Conservation (phyloP, 78 protist species). For the Isochrysis galbana region DNA sequence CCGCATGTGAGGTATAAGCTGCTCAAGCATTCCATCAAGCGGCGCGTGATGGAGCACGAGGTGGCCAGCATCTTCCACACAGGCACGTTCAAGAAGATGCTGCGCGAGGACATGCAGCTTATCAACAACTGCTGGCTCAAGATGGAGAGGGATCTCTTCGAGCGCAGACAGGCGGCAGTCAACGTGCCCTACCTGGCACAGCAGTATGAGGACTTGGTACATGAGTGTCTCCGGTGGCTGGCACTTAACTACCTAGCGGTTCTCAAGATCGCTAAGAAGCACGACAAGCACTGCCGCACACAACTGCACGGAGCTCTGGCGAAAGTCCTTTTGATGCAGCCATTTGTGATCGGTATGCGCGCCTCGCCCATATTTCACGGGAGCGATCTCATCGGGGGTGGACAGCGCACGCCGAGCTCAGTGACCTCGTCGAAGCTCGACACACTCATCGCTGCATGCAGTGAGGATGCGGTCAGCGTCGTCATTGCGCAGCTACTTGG, state of each 20-base stretch:
- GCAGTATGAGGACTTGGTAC: not conserved
- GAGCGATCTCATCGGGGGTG: not conserved
- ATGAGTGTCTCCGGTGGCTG: not conserved
- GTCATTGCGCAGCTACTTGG: not conserved
- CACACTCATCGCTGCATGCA: not conserved
- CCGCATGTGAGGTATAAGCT: not conserved
- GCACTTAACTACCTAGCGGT: conserved; percentile 3
- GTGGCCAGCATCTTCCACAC: not conserved
- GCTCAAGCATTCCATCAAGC: not conserved
- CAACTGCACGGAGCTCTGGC: not conserved
- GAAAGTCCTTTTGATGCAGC: not conserved
- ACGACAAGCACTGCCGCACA: conserved; percentile 2
- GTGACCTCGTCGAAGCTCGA: not conserved
- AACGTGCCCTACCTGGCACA: not conserved
- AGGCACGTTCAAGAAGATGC: not conserved
- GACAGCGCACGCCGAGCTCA: not conserved
- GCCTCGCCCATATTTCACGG: not conserved
- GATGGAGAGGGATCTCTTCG: not conserved
- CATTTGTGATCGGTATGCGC: not conserved
- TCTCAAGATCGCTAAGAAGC: conserved; percentile 13
- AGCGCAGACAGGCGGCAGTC: not conserved
- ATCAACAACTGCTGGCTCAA: not conserved
- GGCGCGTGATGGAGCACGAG: not conserved
- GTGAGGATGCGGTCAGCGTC: not conserved
- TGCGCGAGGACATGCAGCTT: not conserved